phyloP scores from a whole-genome alignment of 176 grass and related monocot species.

The Echinochloa phyllopogon region DNA sequence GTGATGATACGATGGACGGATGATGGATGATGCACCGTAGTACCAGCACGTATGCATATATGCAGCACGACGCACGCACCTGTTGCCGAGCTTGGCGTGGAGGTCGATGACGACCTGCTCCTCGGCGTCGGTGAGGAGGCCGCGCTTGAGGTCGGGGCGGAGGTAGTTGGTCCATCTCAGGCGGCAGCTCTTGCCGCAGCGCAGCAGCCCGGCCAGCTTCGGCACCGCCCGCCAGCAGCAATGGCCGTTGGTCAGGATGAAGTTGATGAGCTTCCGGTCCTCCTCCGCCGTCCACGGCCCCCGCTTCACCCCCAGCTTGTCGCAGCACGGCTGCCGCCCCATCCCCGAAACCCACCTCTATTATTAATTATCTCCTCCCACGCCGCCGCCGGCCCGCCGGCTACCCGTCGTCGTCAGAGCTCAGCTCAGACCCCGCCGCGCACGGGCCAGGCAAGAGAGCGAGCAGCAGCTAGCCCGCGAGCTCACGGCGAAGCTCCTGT shows the following conservation, averaged over 20 bases:
- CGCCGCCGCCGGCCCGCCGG: not conserved
- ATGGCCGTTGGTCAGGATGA: slow-evolving; percentile 84
- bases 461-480: not conserved
- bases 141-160: slow-evolving; percentile 89
- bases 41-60: too few relatives aligned
- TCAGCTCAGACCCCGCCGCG: not conserved
- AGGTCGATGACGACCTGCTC: slow-evolving; percentile 88
- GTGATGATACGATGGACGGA: not conserved
- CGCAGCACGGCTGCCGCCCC: slow-evolving; percentile 93
- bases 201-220: slow-evolving; percentile 79
- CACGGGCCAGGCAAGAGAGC: not conserved
- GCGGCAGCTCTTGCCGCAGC: slow-evolving; percentile 97
- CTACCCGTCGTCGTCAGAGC: too few relatives aligned
- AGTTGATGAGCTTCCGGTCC: slow-evolving; percentile 80
- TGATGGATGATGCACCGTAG: too few relatives aligned
- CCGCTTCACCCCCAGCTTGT: slow-evolving; percentile 83
- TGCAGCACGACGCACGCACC: slow-evolving; percentile 21
- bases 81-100: slow-evolving; percentile 84
- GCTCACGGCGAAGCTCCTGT: not conserved
- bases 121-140: slow-evolving; percentile 83
- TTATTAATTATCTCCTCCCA: not conserved
- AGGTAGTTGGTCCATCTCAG: slow-evolving; percentile 96
- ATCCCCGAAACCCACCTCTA: slow-evolving; percentile 7
- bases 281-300: slow-evolving; percentile 93
- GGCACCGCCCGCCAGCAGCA: slow-evolving; percentile 96